Evolutionary conservation across 805 yeast species (phyloP), one percentile per base, ranked within the genome.

Genomic region (Yarrowia bubula): DNA sequence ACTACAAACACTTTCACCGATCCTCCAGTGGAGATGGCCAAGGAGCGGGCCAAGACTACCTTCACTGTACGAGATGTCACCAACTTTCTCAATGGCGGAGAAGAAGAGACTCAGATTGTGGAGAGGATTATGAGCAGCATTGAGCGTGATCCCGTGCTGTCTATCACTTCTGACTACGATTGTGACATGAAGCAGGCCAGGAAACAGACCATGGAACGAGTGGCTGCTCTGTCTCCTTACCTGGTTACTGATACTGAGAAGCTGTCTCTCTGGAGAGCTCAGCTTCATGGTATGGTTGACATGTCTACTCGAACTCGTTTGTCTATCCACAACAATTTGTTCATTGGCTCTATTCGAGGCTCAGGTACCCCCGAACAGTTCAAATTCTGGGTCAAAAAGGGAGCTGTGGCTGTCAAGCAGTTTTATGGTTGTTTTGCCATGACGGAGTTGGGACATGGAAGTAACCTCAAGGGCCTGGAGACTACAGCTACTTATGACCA

Each of bases 401-500:
- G 80, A 13, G 78, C 79, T 5, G 73, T 70, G 4, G 69, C 69
- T 47, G 69, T 76, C 35, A 67, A 69, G 33, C 71, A 75, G 57
- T 71, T 79, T 51, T 88, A 86, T 71, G 97, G 97, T 22, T 91
- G 96, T 75, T 91, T 90, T 77, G 90, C 88, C 43, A 91, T 91
- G 97, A 91, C 97, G 8, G 97, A 91, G 77, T 75, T 91, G 71
- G 96, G 90, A 8, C 97, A 91, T 74, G 97, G 97, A 37, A 89
- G 96, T 6, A 92, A 92, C 75, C 97, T 92, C 44, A 96, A 96
- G 4, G 95, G 89, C n/a, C 80, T 90, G 67, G 96, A 92, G 76
- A 92, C 97, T 11, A 88, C 92, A 10, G 97, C 97, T 11, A 86
- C 88, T 13, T 92, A 82, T 73, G 86, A 90, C 75, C 77, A 79